Conservation (phyloP, 1,139 yeast species). For the Sugiyamaella novakii region DNA sequence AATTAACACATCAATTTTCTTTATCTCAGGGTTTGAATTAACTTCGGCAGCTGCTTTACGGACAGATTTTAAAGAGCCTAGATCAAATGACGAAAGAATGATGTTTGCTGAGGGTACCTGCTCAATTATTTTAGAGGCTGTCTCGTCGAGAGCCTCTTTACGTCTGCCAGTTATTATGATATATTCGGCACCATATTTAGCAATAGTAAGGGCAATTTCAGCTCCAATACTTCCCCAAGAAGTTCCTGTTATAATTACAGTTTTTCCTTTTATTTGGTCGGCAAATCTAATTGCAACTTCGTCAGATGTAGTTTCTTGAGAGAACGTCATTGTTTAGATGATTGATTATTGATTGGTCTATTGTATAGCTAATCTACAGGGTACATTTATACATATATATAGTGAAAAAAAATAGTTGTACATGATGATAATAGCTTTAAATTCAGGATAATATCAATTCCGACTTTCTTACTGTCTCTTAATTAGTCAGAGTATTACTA, state of each 20-base stretch:
- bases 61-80: conserved; percentile 15
- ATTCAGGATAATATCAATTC: no score
- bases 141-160: conserved; percentile 33
- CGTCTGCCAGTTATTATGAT: conserved; percentile 40
- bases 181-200: conserved; percentile 46
- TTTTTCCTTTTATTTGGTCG: conserved; percentile 40
- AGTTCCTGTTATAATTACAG: conserved; percentile 47
- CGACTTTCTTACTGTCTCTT: no score
- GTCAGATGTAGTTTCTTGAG: conserved; percentile 20
- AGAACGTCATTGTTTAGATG: no score
- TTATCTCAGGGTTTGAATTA: conserved; percentile 1
- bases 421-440: no score
- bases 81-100: conserved; percentile 16
- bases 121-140: conserved; percentile 18
- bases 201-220: conserved; percentile 47
- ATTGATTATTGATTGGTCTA: no score
- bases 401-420: no score
- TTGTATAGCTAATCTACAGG: no score
- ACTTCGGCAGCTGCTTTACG: conserved; percentile 15
- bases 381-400: no score
- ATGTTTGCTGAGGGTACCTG: conserved; percentile 22
- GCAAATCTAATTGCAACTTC: conserved; percentile 19
- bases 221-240: conserved; percentile 49
- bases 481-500: no score
- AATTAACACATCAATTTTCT: conserved; percentile 23